Conservation (phyloP, 768 basidiomycete genomes). For the Russula dissimulans region DNA sequence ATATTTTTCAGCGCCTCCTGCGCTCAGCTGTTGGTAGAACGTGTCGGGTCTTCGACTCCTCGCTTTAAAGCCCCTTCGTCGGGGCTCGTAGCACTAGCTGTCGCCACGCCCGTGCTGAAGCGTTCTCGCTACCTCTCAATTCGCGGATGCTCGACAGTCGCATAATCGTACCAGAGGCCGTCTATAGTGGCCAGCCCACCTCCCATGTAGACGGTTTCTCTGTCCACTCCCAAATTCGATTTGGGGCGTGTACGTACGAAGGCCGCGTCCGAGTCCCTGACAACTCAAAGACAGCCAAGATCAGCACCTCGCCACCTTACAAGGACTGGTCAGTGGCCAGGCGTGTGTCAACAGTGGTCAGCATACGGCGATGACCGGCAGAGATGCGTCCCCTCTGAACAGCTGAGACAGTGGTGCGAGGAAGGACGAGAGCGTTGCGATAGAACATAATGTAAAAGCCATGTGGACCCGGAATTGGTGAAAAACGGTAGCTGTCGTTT, state of each 20-base stretch:
- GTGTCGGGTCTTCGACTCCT: background rate
- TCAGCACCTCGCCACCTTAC: no score
- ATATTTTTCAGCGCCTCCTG: background rate
- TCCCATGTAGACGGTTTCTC: slow-evolving; percentile 6
- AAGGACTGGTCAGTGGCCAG: background rate
- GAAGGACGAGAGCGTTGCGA: background rate
- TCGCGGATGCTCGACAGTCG: slow-evolving; percentile 9
- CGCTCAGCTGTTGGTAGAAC: background rate
- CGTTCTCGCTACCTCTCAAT: slow-evolving; percentile 4
- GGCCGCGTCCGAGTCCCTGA: no score
- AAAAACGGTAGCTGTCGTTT: no score
- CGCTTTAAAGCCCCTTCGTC: background rate
- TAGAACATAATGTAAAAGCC: background rate
- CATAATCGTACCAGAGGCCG: slow-evolving; percentile 16
- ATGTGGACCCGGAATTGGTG: no score
- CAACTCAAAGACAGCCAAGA: no score
- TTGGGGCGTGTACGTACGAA: background rate
- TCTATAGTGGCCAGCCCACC: slow-evolving; percentile 11
- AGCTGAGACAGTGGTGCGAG: background rate
- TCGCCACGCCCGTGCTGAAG: background rate
- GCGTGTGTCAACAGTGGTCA: slow-evolving; percentile 2
- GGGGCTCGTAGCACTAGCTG: background rate
- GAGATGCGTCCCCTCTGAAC: background rate
- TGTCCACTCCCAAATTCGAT: background rate
- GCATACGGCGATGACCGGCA: background rate